These are phyloP conservation scores for Alternaria sp. DNA, from an alignment of 2,329 filamentous ascomycete genomes.

Conservation along the genomic window DNA sequence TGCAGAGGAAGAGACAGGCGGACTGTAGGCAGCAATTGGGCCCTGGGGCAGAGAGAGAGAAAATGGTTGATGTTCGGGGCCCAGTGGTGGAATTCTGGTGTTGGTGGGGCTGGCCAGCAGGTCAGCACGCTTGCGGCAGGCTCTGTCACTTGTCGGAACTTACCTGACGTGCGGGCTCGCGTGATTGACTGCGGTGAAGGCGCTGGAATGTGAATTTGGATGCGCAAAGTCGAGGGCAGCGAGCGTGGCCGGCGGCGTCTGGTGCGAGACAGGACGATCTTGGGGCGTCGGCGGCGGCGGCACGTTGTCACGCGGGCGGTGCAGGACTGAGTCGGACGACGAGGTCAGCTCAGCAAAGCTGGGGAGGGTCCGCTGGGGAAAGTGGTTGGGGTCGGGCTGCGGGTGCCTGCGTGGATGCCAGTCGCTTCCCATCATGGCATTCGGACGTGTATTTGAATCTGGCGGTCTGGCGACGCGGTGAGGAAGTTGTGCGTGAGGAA, in stretches of 20 bases:
- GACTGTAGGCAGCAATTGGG: conserved; percentile 11
- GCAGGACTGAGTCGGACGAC: conserved; percentile 21
- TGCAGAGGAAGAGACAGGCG: conserved; percentile 13
- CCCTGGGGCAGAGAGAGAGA: conserved; percentile 5
- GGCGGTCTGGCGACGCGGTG: conserved; percentile 9
- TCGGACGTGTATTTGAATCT: conserved; percentile 1
- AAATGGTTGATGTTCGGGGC: conserved; percentile 12
- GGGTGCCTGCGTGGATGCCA: conserved; percentile 18
- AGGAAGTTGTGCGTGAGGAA: conserved; percentile 1
- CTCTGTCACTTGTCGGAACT: not conserved
- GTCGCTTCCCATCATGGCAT: conserved; percentile 23
- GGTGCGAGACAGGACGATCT: conserved; percentile 13
- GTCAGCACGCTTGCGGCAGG: conserved; percentile 13
- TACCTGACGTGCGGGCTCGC: conserved; percentile 24
- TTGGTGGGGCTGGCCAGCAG: conserved; percentile 16
- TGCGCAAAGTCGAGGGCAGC: conserved; percentile 5
- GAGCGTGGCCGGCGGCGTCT: conserved; percentile 6
- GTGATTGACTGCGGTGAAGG: conserved; percentile 23
- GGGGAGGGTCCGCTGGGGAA: conserved; percentile 25
- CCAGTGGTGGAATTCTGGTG: conserved; percentile 9
- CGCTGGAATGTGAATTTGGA: not conserved
- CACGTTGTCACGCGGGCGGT: conserved; percentile 20
- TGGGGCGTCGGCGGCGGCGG: conserved; percentile 3
- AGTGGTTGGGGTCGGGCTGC: conserved; percentile 14
- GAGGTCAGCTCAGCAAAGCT: conserved; percentile 33